A percentile compares a stretch with the other conserved stretches of the same genome.
These are phyloP conservation scores for Dipsacomyces acuminosporus DNA, from an alignment of 371 early-diverging fungal species.

Conservation along the genomic window DNA sequence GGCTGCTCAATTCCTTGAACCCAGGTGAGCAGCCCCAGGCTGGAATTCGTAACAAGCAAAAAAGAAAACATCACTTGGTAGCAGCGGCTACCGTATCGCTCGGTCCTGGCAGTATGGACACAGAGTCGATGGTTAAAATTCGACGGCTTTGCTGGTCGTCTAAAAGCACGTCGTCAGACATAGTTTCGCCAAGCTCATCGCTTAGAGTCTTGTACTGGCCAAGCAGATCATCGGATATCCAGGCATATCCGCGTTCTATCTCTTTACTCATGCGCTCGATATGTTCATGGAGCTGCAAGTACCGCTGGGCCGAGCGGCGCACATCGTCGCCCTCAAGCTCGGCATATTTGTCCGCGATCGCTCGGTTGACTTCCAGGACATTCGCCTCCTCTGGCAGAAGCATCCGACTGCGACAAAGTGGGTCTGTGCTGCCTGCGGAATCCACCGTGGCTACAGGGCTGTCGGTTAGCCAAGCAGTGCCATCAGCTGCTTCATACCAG, in stretches of 20 bases:
- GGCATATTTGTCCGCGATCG: slow-evolving; percentile 13
- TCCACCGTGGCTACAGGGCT: slow-evolving; percentile 8
- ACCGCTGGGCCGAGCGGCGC: slow-evolving; percentile 31
- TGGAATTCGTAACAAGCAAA: too few relatives aligned
- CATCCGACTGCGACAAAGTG: slow-evolving; percentile 18
- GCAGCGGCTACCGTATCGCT: too few relatives aligned
- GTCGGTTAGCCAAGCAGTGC: slow-evolving; percentile 28
- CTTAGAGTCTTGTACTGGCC: slow-evolving; percentile 12
- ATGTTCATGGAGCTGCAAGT: slow-evolving; percentile 16
- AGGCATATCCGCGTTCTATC: slow-evolving; percentile 11
- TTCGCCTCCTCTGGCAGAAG: slow-evolving; percentile 29
- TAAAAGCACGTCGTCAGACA: too few relatives aligned
- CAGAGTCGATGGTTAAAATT: too few relatives aligned
- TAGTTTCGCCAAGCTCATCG: slow-evolving; percentile 6
- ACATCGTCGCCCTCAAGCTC: slow-evolving; percentile 23
- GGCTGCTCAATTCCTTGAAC: too few relatives aligned
- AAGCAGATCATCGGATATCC: slow-evolving; percentile 5
- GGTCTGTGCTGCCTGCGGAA: slow-evolving; percentile 3
- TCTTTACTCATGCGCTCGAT: slow-evolving; percentile 11
- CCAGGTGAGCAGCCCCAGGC: too few relatives aligned
- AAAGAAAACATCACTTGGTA: too few relatives aligned
- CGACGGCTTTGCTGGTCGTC: too few relatives aligned
- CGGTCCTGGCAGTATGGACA: too few relatives aligned
- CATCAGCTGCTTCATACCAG: slow-evolving; percentile 8
- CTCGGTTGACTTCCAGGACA: slow-evolving; percentile 21